Percentiles rank a stretch among this genome's conserved stretches.
These are phyloP conservation scores for Trichoderma gamsii DNA, from an alignment of 495 filamentous ascomycete genomes.

Conservation along the genomic window DNA sequence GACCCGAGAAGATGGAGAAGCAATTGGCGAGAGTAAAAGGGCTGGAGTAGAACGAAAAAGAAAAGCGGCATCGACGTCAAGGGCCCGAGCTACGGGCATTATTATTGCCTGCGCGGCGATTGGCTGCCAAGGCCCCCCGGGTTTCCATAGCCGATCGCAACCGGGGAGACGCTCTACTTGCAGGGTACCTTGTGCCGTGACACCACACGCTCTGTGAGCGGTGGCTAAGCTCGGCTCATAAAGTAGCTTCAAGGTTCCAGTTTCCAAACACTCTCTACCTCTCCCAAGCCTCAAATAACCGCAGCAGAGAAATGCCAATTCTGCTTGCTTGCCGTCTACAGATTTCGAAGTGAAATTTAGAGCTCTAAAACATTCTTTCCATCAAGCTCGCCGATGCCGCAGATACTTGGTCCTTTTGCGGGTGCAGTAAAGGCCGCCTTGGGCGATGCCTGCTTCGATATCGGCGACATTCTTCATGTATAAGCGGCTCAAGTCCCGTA, in stretches of 20 bases:
- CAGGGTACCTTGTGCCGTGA: background rate
- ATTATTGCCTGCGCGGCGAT: slow-evolving; percentile 3
- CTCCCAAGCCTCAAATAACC: slow-evolving; percentile 3
- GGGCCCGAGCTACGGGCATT: background rate
- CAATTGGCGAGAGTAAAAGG: background rate
- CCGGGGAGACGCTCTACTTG: slow-evolving; percentile 6
- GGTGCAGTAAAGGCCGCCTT: background rate
- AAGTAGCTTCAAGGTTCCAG: background rate
- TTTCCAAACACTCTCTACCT: background rate
- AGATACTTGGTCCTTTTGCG: background rate
- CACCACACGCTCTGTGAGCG: too few relatives aligned
- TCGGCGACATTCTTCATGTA: background rate
- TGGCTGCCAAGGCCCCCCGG: slow-evolving; percentile 2
- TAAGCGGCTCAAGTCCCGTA: background rate
- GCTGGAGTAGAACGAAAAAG: background rate
- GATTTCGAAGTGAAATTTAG: background rate
- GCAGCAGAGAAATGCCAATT: background rate
- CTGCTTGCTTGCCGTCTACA: background rate
- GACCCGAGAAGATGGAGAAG: background rate
- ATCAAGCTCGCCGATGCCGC: background rate
- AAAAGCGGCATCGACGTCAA: slow-evolving; percentile 11
- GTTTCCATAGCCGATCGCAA: slow-evolving; percentile 10
- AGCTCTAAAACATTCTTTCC: too few relatives aligned
- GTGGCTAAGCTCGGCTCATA: slow-evolving; percentile 6
- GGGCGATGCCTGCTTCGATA: background rate